A percentile compares a stretch with the other conserved stretches of the same genome.
Evolutionary conservation across 352 stramenopile genomes (phyloP).

Genomic region (Globisporangium alternatum): DNA sequence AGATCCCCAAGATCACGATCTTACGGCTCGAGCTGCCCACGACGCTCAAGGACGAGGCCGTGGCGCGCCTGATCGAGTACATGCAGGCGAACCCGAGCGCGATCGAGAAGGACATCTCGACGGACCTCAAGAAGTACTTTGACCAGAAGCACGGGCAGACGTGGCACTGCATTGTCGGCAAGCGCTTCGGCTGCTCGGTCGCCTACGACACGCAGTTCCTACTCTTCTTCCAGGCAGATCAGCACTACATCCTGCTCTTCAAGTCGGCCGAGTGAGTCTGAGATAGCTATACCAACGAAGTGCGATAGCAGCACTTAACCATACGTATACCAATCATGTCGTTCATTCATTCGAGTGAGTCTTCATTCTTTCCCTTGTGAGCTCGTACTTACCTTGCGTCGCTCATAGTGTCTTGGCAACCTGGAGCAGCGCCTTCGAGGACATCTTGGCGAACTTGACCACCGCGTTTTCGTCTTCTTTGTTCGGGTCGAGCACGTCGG

Average conservation of each 20-base stretch:
- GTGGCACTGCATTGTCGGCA: slow-evolving; percentile 94
- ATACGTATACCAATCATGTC: not conserved
- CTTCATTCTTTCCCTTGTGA: not conserved
- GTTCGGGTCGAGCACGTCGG: slow-evolving; percentile 38
- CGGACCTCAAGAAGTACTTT: slow-evolving; percentile 99
- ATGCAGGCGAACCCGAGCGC: slow-evolving; percentile 33
- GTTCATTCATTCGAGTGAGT: not conserved
- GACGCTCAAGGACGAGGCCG: slow-evolving; percentile 69
- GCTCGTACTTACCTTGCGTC: not conserved
- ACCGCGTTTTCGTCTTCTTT: slow-evolving; percentile 35
- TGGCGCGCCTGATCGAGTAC: slow-evolving; percentile 39
- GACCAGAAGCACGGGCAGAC: slow-evolving; percentile 95
- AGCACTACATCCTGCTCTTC: slow-evolving; percentile 83
- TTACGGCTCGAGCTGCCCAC: slow-evolving; percentile 64
- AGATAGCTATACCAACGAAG: not conserved
- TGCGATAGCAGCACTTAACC: not conserved
- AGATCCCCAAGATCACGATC: slow-evolving; percentile 62
- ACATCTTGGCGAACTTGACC: slow-evolving; percentile 48
- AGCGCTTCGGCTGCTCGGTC: slow-evolving; percentile 88
- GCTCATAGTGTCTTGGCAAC: slow-evolving; percentile 42
- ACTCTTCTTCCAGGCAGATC: slow-evolving; percentile 84
- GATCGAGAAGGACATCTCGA: slow-evolving; percentile 89
- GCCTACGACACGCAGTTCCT: slow-evolving; percentile 89
- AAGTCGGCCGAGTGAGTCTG: slow-evolving; percentile 63
- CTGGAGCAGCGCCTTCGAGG: slow-evolving; percentile 59